A percentile compares a stretch with the other conserved stretches of the same genome.
Conservation (phyloP, 106 monocot species). For the Dactylorhiza incarnata region DNA sequence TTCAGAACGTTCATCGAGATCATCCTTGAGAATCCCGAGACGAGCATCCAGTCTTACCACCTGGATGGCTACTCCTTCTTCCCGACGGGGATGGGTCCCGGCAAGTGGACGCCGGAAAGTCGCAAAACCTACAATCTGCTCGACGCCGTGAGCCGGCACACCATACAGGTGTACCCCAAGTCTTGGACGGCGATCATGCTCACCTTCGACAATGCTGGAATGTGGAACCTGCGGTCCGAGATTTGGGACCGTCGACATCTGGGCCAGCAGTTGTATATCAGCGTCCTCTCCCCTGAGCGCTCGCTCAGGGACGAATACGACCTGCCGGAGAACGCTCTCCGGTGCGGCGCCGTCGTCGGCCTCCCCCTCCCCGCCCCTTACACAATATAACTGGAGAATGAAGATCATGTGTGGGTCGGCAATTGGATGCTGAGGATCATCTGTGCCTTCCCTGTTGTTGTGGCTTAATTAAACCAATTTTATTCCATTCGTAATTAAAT, state of each 20-base stretch:
- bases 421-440: too few relatives aligned
- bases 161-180: constrained; percentile 42
- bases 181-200: constrained; percentile 55
- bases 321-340: constrained; percentile 22
- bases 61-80: constrained; percentile 79
- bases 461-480: too few relatives aligned
- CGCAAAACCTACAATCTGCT: constrained; percentile 35
- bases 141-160: constrained; percentile 51
- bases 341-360: constrained; percentile 22
- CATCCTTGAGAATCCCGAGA: constrained; percentile 63
- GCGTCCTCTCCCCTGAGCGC: constrained; percentile 37
- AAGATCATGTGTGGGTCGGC: too few relatives aligned
- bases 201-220: constrained; percentile 46
- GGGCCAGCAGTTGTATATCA: constrained; percentile 70
- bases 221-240: constrained; percentile 48
- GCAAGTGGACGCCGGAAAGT: constrained; percentile 30
- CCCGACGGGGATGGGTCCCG: constrained; percentile 56
- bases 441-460: too few relatives aligned
- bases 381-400: background rate
- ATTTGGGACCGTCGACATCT: constrained; percentile 40
- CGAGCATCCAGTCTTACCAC: constrained; percentile 52
- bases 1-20: constrained; percentile 65
- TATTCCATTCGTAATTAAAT: too few relatives aligned
- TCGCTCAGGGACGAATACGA: constrained; percentile 51
- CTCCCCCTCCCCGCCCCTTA: constrained; percentile 33